A percentile compares a stretch with the other conserved stretches of the same genome.
Evolutionary conservation across 306 rosid species (phyloP).

Genomic region (Senna tora): DNA sequence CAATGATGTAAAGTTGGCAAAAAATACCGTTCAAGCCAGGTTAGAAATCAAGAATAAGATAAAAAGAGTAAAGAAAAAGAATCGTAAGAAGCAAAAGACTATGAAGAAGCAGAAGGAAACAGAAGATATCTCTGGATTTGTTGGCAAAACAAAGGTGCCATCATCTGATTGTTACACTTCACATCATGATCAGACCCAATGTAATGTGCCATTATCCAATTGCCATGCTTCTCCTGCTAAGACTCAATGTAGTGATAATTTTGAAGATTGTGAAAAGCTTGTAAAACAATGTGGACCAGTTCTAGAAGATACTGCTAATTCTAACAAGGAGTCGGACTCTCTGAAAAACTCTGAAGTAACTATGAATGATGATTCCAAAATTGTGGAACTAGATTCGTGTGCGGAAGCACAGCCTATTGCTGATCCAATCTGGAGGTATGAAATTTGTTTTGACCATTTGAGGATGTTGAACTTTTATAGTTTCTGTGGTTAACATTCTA

Average conservation of each 20-base stretch:
- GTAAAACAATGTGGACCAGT: conserved; percentile 28
- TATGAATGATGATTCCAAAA: conserved; percentile 17
- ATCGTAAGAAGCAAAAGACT: conserved; percentile 14
- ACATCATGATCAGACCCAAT: no score
- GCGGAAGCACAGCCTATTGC: conserved; percentile 60
- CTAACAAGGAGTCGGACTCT: conserved; percentile 29
- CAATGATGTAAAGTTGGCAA: conserved; percentile 9
- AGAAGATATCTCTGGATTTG: conserved; percentile 17
- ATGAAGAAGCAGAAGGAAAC: conserved; percentile 23
- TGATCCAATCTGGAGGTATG: conserved; percentile 76
- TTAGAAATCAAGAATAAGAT: background rate
- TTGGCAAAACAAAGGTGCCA: conserved; percentile 9
- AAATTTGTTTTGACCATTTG: conserved; percentile 22
- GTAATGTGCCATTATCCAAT: no score
- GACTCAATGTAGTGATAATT: conserved; percentile 24
- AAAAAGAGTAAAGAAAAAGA: conserved; percentile 6
- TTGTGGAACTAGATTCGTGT: conserved; percentile 5
- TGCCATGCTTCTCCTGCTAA: conserved; percentile 27
- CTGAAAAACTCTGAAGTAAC: conserved; percentile 35
- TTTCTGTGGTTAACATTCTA: conserved; percentile 23
- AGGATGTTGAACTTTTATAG: conserved; percentile 13
- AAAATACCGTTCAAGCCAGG: conserved; percentile 21
- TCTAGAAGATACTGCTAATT: conserved; percentile 38
- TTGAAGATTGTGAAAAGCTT: conserved; percentile 23
- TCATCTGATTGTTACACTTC: conserved; percentile 27